A percentile compares a stretch with the other conserved stretches of the same genome.
Evolutionary conservation across 164 flowering plant species (phyloP).

Genomic region (Chimonanthus salicifolius): DNA sequence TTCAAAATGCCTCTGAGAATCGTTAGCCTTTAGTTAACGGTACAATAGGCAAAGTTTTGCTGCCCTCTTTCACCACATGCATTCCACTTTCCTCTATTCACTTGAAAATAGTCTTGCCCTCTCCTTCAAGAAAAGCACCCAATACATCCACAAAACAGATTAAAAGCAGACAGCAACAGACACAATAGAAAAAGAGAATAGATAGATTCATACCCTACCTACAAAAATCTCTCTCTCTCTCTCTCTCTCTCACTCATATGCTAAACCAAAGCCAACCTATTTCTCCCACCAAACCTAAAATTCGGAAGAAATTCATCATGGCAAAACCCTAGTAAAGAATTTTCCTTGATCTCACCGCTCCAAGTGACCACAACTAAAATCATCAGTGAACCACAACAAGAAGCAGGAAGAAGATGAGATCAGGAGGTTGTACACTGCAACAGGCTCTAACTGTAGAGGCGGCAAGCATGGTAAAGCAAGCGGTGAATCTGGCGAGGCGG

Average conservation of each 20-base stretch:
- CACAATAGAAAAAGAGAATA: conserved; percentile 8
- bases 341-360: conserved; percentile 7
- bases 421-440: conserved; percentile 78
- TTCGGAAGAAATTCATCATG: background rate
- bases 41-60: background rate
- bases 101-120: conserved; percentile 50
- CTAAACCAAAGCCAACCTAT: background rate
- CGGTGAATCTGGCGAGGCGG: conserved; percentile 62
- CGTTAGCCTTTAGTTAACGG: background rate
- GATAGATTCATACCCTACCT: conserved; percentile 7
- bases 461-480: conserved; percentile 67
- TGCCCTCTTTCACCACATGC: conserved; percentile 82
- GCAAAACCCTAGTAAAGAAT: background rate
- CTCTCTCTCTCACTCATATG: background rate
- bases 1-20: too few species aligned
- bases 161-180: conserved; percentile 11
- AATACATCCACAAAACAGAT: conserved; percentile 20
- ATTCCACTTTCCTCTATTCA: conserved; percentile 78
- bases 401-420: conserved; percentile 52
- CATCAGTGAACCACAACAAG: background rate
- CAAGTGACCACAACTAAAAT: background rate
- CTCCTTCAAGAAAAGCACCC: conserved; percentile 75
- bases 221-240: background rate
- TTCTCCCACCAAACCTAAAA: background rate
- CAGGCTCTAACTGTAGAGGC: conserved; percentile 86